Percentiles rank a stretch among this genome's conserved stretches.
Conservation (phyloP, 345 rosid species). For the Rubroshorea leprosula region DNA sequence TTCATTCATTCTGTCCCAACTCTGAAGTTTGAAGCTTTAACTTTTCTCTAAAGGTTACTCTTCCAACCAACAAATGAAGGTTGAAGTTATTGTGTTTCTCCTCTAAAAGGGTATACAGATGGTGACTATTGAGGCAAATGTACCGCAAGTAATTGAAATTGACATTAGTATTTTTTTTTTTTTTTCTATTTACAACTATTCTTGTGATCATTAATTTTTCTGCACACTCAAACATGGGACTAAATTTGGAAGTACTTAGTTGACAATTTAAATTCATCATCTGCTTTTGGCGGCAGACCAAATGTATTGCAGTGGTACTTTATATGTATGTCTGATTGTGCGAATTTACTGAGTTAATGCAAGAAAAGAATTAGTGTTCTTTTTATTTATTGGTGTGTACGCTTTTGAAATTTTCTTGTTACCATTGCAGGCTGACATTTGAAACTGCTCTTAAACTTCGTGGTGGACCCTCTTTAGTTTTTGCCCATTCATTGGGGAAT, state of each 20-base stretch:
- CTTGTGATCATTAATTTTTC: not conserved
- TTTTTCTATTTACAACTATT: not conserved
- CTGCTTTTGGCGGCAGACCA: not conserved
- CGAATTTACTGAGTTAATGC: constrained; percentile 5
- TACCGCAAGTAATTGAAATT: no score
- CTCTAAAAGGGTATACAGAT: not conserved
- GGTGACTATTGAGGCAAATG: not conserved
- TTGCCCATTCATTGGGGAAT: constrained; percentile 98
- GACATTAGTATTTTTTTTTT: no score
- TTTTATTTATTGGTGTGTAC: not conserved
- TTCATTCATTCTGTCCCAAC: no score
- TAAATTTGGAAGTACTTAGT: not conserved
- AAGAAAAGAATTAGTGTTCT: not conserved
- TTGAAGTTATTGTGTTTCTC: not conserved
- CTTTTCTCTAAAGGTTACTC: no score
- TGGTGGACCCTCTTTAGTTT: constrained; percentile 89
- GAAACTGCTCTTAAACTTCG: constrained; percentile 90
- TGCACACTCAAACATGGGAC: constrained; percentile 1
- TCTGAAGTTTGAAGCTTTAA: no score
- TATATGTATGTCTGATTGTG: constrained; percentile 1
- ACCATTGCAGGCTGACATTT: constrained; percentile 65
- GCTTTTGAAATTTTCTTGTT: not conserved
- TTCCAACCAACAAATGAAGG: no score
- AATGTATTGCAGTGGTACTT: not conserved
- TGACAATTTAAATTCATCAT: not conserved